Evolutionary conservation across 768 basidiomycete genomes (phyloP), one percentile per base, ranked within the genome.

Genomic region (Naematelia aurantialba): DNA sequence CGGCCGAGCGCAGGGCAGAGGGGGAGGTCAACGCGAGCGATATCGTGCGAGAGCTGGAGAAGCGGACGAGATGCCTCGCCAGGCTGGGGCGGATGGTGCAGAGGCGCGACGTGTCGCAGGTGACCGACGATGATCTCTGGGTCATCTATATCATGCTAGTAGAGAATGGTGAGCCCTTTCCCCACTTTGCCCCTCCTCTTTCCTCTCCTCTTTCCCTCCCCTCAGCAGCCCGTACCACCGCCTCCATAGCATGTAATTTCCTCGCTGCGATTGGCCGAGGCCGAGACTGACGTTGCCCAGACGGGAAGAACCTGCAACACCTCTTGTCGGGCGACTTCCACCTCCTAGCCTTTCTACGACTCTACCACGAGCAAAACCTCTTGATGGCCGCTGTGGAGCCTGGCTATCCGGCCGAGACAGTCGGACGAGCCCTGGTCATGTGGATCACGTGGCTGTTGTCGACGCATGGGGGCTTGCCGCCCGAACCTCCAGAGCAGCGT

Each of bases 361-460:
- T 76, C 14, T 78, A 77, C 58, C 73, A 75, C 58, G 56, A 67
- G 22, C 73, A 75, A 26, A 59, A 71, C 29, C 66, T 78, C 10
- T 61, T 78, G 8, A 50, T 65, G 5, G 71, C 74, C 21, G 76
- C 78, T 2, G 61, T 77, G 3, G 61, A 67, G 22, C 75, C 79
- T 0, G 78, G 78, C 1, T 76, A 75, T 53, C 79, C 79, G 2
- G 55, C 70, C 5, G 72, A 76, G 39, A 76, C 70, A 3, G 63
- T 66, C 1, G 69, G 68, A 0, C 63, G 77, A 21, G 65, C 71
- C 1, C 59, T 79, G n/a, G 68, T 70, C 1, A 65, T 77, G 30
- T 78, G 77, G 76, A 71, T 78, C 10, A 65, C 68, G 2, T 79
- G 76, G 76, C 54, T 73, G 30, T 39, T 68, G 4, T 53, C 52